Evolutionary conservation across 768 basidiomycete species (phyloP).

Genomic region (Boletus sp.): DNA sequence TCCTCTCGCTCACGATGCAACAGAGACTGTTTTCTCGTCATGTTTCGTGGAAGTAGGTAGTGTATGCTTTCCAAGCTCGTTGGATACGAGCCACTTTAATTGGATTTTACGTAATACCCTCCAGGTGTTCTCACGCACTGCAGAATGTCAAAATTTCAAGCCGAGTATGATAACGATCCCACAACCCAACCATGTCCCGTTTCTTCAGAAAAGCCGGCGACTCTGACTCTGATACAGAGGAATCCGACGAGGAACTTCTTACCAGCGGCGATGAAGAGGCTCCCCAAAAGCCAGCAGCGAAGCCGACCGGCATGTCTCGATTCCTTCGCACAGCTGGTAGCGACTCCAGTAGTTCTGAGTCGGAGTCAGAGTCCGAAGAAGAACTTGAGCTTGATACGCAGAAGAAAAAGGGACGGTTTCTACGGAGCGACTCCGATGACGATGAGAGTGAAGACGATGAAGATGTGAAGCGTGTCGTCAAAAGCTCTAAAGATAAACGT

Average conservation of each 20-base stretch:
- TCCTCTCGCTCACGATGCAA: constrained; percentile 3
- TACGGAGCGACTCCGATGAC: constrained; percentile 45
- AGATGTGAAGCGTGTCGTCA: constrained; percentile 64
- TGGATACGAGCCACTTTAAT: constrained; percentile 12
- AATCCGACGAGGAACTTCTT: constrained; percentile 73
- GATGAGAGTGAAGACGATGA: constrained; percentile 65
- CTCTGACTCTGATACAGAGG: constrained; percentile 71
- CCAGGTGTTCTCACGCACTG: constrained; percentile 13
- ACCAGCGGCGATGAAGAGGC: constrained; percentile 68
- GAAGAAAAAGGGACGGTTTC: constrained; percentile 41
- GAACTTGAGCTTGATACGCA: constrained; percentile 48
- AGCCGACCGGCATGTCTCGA: constrained; percentile 57
- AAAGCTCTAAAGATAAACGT: constrained; percentile 87
- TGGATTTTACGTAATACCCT: constrained; percentile 15
- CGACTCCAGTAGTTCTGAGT: constrained; percentile 53
- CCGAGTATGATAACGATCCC: constrained; percentile 24
- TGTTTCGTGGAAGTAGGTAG: constrained; percentile 18
- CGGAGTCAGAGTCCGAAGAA: constrained; percentile 51
- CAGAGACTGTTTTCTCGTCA: constrained; percentile 1
- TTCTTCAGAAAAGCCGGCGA: constrained; percentile 87
- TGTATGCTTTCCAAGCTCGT: constrained; percentile 15
- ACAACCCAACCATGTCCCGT: constrained; percentile 60
- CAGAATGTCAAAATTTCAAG: constrained; percentile 16
- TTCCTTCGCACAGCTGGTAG: constrained; percentile 68
- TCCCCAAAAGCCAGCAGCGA: constrained; percentile 34